Evolutionary conservation across 257 asterid species (phyloP).

Genomic region (Solanum appendiculatum): DNA sequence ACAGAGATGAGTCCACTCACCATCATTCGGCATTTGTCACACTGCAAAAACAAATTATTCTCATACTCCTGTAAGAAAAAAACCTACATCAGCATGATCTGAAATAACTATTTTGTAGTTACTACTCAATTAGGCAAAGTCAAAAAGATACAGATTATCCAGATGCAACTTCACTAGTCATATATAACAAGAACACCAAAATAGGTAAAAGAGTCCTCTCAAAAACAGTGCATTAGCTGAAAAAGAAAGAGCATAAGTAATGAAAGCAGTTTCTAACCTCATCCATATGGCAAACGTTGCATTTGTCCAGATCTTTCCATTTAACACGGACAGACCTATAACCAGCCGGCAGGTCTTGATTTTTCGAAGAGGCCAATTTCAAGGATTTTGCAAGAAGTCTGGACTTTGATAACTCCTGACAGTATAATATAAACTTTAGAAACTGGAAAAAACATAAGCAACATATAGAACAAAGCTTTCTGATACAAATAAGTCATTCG

Average conservation of each 20-base stretch:
- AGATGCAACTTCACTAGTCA: neutral
- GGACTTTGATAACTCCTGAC: conserved; percentile 65
- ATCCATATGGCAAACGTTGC: conserved; percentile 99
- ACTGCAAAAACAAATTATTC: conserved; percentile 94
- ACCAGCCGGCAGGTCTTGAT: conserved; percentile 41
- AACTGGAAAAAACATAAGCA: neutral
- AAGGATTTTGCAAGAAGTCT: conserved; percentile 34
- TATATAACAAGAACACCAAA: neutral
- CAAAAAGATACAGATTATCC: neutral
- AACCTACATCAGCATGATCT: conserved; percentile 12
- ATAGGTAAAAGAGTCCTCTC: neutral
- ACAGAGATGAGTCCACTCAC: conserved; percentile 31
- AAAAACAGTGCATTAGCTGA: conserved; percentile 11
- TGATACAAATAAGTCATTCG: neutral
- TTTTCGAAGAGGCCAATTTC: conserved; percentile 39
- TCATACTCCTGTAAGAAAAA: conserved; percentile 79
- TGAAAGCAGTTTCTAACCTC: conserved; percentile 46
- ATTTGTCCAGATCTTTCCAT: conserved; percentile 98
- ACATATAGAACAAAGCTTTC: neutral
- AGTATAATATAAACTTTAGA: neutral
- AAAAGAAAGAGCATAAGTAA: neutral
- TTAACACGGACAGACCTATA: conserved; percentile 77
- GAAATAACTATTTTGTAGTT: neutral
- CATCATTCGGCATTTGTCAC: conserved; percentile 99
- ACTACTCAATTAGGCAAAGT: neutral